Evolutionary conservation across 2,329 filamentous ascomycete species (phyloP), one percentile per base, ranked within the genome.

Genomic region (Sporothrix dimorphospora): DNA sequence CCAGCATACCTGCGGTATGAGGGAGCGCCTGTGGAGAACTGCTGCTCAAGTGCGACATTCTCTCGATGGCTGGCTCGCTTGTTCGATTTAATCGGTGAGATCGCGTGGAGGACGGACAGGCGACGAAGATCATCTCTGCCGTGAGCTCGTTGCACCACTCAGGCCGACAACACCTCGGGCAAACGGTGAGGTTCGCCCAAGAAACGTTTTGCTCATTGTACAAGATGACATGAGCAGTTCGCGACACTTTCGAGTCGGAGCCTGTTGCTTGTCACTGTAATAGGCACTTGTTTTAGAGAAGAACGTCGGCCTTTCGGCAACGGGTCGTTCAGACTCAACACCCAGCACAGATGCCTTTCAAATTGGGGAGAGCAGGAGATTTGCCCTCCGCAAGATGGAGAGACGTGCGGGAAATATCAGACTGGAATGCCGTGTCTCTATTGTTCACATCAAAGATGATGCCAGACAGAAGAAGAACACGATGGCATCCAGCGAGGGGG

Each of bases 21-120:
- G 40, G 87, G 87, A 90, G 89, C 92, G 92, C 92, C 91, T 90
- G 90, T 90, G 90, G 89, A 94, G 93, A 97, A 97, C 85, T 97
- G 94, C 92, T 91, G 92, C 92, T 90, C 88, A 86, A 91, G 86
- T 85, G 92, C 93, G 89, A 91, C 92, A 95, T 96, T 96, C 92
- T 94, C 91, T 85, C 87, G 90, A 89, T 92, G 91, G 89, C 88
- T 90, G 86, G 94, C 92, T 94, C 93, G 92, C 92, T 84, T 83
- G 84, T 92, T 67, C 76, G 75, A 85, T 94, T 95, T 94, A 77
- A 92, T 94, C 90, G 85, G 90, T 94, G 92, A 93, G 88, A 83
- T 79, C 76, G 78, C 75, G 69, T 69, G 63, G 51, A 27, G 75
- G 76, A 78, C 24, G 11, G 38, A 59, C 27, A 14, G 47, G 14